These are phyloP conservation scores for Penicillium sp. DNA, from an alignment of 2,329 filamentous ascomycete genomes.

Conservation along the genomic window DNA sequence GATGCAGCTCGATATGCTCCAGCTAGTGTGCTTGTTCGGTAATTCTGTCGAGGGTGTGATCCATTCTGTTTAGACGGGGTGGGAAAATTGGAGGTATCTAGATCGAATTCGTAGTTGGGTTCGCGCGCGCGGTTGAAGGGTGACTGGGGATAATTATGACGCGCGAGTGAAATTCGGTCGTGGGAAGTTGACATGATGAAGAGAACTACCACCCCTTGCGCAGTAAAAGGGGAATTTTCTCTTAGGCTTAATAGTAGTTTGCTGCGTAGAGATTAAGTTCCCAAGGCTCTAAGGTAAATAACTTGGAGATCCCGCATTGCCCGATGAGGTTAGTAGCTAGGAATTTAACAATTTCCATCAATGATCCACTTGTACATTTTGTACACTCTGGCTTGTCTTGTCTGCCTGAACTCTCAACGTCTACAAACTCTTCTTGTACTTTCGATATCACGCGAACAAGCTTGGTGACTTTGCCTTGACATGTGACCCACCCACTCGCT, in stretches of 20 bases:
- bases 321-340: constrained; percentile 17
- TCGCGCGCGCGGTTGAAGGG: constrained; percentile 34
- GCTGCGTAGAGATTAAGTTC: neutral
- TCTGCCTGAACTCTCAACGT: neutral
- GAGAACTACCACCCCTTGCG: neutral
- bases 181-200: constrained; percentile 34
- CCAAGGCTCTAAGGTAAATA: neutral
- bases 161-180: constrained; percentile 29
- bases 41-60: constrained; percentile 31
- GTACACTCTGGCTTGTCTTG: neutral
- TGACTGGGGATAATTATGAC: constrained; percentile 32
- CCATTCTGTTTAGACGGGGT: constrained; percentile 31
- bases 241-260: neutral
- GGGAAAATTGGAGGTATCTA: constrained; percentile 30
- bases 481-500: constrained; percentile 18
- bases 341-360: neutral
- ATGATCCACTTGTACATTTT: neutral
- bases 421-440: neutral
- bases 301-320: constrained; percentile 20
- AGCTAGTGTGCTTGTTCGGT: constrained; percentile 40
- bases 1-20: constrained; percentile 41
- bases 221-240: neutral
- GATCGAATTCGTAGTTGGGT: constrained; percentile 26
- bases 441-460: constrained; percentile 9
- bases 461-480: constrained; percentile 12